Base-by-base conservation (phyloP, 768 basidiomycete genomes). In the Russula sp. region DNA sequence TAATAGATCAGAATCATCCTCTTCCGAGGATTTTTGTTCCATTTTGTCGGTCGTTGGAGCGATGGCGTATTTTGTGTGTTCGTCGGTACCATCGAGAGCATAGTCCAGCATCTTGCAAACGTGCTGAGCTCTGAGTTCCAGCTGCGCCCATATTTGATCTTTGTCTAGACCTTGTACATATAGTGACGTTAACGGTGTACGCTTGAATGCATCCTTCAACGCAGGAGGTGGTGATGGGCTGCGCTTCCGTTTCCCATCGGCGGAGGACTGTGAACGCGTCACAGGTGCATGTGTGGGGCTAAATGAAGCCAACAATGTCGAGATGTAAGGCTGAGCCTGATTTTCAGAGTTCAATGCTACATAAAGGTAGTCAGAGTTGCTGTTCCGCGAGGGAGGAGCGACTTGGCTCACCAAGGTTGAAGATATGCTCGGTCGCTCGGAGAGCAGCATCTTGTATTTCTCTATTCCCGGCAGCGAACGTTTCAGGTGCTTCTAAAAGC, bases 131-230 rank as follows among this genome's bases (percentile, higher is more conserved):
- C 91, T 79, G 58, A 99, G 77, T 71, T 98, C 96, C 59, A 98
- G 73, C 75, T 99, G 96, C 45, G 87, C 87, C 96, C 96, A 99
- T 32, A 98, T 78, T 73, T 96, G 94, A 61, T 91, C 90, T 27
- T 84, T 80, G 68, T 86, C 88, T 84, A 97, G 87, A 18, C 82
- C 87, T 22, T 92, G 84, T 13, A 86, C 77, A 63, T 85, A 89
- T 20, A 99, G 81, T 40, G 82, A 82, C 7, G 84, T 77, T 3
- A 98, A 73, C 6, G 94, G 94, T 0, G 96, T 97, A 31, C 76
- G 76, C 55, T 77, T 71, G 55, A 86, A 77, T 11, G 73, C 58
- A 4, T 71, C 52, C 49, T 71, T 74, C 35, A 72, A 44, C 10
- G 35, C 70, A 40, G 63, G 73, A 16, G 72, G 69, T n/a, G 78